Percentiles rank a stretch among this genome's conserved stretches.
phyloP scores from a whole-genome alignment of 2,329 filamentous ascomycete species.

The Claviceps digitariae region DNA sequence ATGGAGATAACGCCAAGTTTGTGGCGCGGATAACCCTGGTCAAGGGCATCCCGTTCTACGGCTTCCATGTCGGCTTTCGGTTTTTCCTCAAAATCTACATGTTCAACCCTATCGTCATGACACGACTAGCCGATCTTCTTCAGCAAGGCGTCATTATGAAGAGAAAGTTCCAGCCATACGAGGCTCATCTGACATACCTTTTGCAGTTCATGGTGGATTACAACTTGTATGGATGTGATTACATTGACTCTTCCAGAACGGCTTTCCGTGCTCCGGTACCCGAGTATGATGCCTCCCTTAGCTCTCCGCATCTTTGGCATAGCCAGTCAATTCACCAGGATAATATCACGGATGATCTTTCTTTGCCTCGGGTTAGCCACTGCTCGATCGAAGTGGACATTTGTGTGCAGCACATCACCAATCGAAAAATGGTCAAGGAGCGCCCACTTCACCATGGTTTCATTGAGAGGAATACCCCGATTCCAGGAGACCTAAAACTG shows the following conservation, averaged over 20 bases:
- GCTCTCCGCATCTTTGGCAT: conserved; percentile 63
- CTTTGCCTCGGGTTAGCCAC: conserved; percentile 67
- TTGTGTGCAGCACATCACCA: conserved; percentile 75
- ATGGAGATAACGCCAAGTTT: conserved; percentile 53
- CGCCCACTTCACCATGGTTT: conserved; percentile 82
- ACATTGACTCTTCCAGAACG: conserved; percentile 59
- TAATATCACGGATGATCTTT: conserved; percentile 38
- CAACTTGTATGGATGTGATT: conserved; percentile 88
- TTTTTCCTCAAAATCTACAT: conserved; percentile 93
- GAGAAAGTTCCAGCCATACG: conserved; percentile 75
- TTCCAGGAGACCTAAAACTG: conserved; percentile 58
- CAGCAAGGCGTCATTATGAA: conserved; percentile 82
- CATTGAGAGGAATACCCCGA: conserved; percentile 52
- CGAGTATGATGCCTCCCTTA: conserved; percentile 44
- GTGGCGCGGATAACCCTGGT: conserved; percentile 85
- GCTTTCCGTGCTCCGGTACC: conserved; percentile 68
- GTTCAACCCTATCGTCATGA: conserved; percentile 76
- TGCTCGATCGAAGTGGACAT: conserved; percentile 86
- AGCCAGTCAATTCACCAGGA: conserved; percentile 50
- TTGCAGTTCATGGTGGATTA: conserved; percentile 98
- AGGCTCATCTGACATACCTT: conserved; percentile 84
- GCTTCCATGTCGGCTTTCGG: conserved; percentile 82
- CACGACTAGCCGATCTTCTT: conserved; percentile 73
- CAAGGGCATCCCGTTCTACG: conserved; percentile 92
- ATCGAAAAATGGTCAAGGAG: conserved; percentile 60